Evolutionary conservation across 257 asterid genomes (phyloP), one percentile per base, ranked within the genome.

Genomic region (Schizonepeta tenuifolia): DNA sequence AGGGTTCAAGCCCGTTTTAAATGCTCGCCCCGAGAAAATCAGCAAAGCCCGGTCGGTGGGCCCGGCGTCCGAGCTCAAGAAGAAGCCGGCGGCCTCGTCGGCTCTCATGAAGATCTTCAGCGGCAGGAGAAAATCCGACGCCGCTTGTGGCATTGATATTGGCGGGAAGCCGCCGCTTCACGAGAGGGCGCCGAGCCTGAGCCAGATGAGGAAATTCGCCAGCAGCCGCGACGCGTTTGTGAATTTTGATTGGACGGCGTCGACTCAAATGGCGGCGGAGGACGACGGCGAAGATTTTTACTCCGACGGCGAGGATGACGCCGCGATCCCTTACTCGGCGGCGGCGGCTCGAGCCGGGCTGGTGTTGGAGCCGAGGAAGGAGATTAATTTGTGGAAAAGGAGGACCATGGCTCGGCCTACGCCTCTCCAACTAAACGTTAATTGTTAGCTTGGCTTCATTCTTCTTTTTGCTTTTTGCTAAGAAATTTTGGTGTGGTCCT

Each of bases 321-420:
- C 69, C 9, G 72, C 43, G 2, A 80, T 89, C 60, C 86, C 92
- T 6, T 83, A 86, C 79, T 81, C 93, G 36, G 96, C 87, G 41
- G 78, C 73, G 10, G 76, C 78, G 53, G 75, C 54, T 6, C 79
- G 67, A 68, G 77, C 75, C 6, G 71, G 74, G n/a, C 64, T 57
- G 65, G 69, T 22, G 4, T 78, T 87, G 89, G 89, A 88, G 86
- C 93, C 95, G 71, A 93, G 83, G 78, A 90, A 86, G 74, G 97
- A 93, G 79, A 86, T 93, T 57, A 93, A 93, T 85, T 67, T 93
- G 75, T 90, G 98, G 98, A 88, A 85, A 41, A 87, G 97, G 70
- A 85, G 98, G 85, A 90, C 93, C 3, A 78, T 89, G 96, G 81
- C 89, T 24, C 85, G 77, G 81, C 98, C 97, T 20, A 78, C 71